Evolutionary conservation across 331 rosid species (phyloP).

Genomic region (Spiraea crenata): DNA sequence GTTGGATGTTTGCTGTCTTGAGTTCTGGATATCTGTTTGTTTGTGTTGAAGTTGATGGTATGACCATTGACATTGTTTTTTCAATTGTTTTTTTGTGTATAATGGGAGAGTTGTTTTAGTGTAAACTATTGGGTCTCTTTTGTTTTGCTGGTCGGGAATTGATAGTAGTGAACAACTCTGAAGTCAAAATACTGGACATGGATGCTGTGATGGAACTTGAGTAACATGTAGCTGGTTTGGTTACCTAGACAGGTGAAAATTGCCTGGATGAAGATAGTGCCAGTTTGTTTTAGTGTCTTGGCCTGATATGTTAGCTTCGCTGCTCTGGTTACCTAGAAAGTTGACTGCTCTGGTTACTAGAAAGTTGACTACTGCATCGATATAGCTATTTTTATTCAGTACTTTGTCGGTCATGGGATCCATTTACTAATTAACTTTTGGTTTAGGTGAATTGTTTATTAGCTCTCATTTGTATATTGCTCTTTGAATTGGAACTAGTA

Average conservation of each 20-base stretch:
- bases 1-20: conserved; percentile 12
- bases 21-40: conserved; percentile 1
- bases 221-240: not conserved
- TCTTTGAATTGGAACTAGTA: not conserved
- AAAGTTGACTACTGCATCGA: not conserved
- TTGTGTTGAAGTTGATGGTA: conserved; percentile 20
- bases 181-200: not conserved
- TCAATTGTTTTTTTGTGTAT: conserved; percentile 30
- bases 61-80: conserved; percentile 33
- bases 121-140: conserved; percentile 3
- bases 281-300: not conserved
- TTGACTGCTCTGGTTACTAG: not conserved
- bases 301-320: not conserved
- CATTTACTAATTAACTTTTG: not conserved
- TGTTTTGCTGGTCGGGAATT: conserved; percentile 1
- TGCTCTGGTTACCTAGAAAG: not conserved
- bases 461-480: not conserved
- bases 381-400: not conserved
- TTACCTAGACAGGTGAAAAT: not conserved
- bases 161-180: not conserved
- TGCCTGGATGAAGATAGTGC: not conserved
- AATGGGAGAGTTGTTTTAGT: conserved; percentile 2
- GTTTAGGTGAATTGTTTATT: not conserved
- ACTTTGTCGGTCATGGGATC: not conserved
- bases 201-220: not conserved